Conservation (phyloP, 495 filamentous ascomycete genomes). For the Hyphodiscus hymeniophilus region DNA sequence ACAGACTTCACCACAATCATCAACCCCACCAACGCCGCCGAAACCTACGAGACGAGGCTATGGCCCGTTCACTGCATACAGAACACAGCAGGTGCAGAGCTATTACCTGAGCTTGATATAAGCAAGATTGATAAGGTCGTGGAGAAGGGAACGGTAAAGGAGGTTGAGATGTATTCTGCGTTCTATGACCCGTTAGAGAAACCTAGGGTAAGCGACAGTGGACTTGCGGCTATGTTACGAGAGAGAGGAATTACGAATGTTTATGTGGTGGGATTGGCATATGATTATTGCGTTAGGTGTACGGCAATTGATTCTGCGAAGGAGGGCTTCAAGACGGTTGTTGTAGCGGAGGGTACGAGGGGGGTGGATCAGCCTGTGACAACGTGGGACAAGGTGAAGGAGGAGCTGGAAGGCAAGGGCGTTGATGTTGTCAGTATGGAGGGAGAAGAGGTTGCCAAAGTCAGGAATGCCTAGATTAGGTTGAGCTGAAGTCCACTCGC, state of each 20-base stretch:
- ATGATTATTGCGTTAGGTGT: slow-evolving; percentile 79
- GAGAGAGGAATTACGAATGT: slow-evolving; percentile 59
- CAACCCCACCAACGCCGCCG: slow-evolving; percentile 57
- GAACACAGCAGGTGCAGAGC: slow-evolving; percentile 58
- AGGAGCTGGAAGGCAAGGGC: slow-evolving; percentile 45
- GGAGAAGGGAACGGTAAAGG: slow-evolving; percentile 65
- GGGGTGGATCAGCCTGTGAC: slow-evolving; percentile 57
- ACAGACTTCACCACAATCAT: slow-evolving; percentile 48
- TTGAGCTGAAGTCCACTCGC: no score
- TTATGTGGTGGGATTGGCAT: slow-evolving; percentile 77
- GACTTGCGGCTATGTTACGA: slow-evolving; percentile 48
- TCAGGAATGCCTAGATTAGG: neutral
- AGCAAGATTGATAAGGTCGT: slow-evolving; percentile 53
- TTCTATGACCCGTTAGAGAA: slow-evolving; percentile 62
- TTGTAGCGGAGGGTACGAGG: slow-evolving; percentile 71
- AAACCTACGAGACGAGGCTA: slow-evolving; percentile 59
- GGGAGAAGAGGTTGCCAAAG: slow-evolving; percentile 32
- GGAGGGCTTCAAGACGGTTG: slow-evolving; percentile 67
- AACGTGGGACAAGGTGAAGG: slow-evolving; percentile 47
- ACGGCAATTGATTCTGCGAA: slow-evolving; percentile 70
- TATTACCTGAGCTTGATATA: slow-evolving; percentile 65
- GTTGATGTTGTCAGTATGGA: slow-evolving; percentile 37
- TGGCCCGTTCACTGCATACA: slow-evolving; percentile 92
- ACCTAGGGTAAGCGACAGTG: slow-evolving; percentile 49
- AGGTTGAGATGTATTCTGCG: slow-evolving; percentile 85